phyloP scores from a whole-genome alignment of 768 basidiomycete species.

The Pulveroboletus sp. region DNA sequence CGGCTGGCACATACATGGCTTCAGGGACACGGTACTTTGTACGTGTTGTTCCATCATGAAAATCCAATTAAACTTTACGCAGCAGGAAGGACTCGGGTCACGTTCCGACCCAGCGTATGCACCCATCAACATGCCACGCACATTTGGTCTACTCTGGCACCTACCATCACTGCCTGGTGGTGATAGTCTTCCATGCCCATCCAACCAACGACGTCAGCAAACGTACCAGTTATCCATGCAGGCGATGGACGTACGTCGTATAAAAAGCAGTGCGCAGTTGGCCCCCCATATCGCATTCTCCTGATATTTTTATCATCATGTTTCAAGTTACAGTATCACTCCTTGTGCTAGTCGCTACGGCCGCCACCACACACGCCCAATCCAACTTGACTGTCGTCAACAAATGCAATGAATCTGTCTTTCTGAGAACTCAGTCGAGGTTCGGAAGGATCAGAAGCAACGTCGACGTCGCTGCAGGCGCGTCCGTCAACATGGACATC shows the following conservation, averaged over 20 bases:
- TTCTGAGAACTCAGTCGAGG: slow-evolving; percentile 22
- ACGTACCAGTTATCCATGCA: not conserved
- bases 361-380: slow-evolving; percentile 11
- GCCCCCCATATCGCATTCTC: not conserved
- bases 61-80: no score
- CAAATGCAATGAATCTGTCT: slow-evolving; percentile 19
- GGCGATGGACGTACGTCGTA: not conserved
- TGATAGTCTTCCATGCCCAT: not conserved
- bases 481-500: slow-evolving; percentile 15
- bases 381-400: slow-evolving; percentile 25
- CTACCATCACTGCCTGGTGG: no score
- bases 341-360: slow-evolving; percentile 5
- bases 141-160: not conserved
- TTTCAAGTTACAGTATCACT: slow-evolving; percentile 9
- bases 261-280: not conserved
- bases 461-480: slow-evolving; percentile 12
- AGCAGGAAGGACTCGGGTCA: no score
- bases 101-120: no score
- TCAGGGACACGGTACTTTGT: no score
- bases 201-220: not conserved
- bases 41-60: no score
- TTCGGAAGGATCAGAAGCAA: slow-evolving; percentile 19
- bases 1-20: not conserved
- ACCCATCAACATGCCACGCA: no score
- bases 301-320: slow-evolving; percentile 5